phyloP scores from a whole-genome alignment of 2,329 filamentous ascomycete species.

The Paecilomyces niveus region DNA sequence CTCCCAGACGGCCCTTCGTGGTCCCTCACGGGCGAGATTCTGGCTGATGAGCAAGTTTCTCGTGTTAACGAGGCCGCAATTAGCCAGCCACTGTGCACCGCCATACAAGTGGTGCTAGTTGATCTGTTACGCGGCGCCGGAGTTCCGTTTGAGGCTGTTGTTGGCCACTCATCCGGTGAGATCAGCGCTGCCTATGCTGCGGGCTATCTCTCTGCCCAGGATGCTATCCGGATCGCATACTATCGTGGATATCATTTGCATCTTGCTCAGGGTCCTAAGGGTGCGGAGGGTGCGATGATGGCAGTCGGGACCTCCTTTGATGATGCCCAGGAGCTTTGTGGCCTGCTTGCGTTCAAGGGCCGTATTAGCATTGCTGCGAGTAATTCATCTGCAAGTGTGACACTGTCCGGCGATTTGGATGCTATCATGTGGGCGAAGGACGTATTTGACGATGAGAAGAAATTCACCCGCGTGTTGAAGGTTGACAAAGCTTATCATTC shows the following conservation, averaged over 20 bases:
- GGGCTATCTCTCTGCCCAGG: constrained; percentile 32
- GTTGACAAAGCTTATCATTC: constrained; percentile 42
- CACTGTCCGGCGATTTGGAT: constrained; percentile 37
- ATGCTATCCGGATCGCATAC: constrained; percentile 43
- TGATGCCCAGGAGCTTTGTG: constrained; percentile 26
- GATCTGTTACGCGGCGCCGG: constrained; percentile 17
- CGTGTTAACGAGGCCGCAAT: constrained; percentile 10
- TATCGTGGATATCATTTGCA: constrained; percentile 35
- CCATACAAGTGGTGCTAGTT: constrained; percentile 14
- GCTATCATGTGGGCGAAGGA: constrained; percentile 24
- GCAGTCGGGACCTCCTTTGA: constrained; percentile 35
- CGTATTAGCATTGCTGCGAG: constrained; percentile 25
- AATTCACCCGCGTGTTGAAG: constrained; percentile 34
- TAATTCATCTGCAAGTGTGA: constrained; percentile 38
- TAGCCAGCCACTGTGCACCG: constrained; percentile 16
- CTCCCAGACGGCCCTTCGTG: background rate
- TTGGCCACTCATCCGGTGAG: constrained; percentile 45
- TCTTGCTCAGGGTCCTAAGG: constrained; percentile 6
- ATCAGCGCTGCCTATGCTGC: constrained; percentile 47
- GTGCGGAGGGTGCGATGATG: constrained; percentile 41
- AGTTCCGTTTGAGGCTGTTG: constrained; percentile 26
- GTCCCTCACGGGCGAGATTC: constrained; percentile 16
- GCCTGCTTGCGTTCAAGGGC: constrained; percentile 17
- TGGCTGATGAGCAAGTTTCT: constrained; percentile 3
- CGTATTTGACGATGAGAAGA: constrained; percentile 24